Evolutionary conservation across 2,329 filamentous ascomycete genomes (phyloP), one percentile per base, ranked within the genome.

Genomic region (Tympanopsis confertula): DNA sequence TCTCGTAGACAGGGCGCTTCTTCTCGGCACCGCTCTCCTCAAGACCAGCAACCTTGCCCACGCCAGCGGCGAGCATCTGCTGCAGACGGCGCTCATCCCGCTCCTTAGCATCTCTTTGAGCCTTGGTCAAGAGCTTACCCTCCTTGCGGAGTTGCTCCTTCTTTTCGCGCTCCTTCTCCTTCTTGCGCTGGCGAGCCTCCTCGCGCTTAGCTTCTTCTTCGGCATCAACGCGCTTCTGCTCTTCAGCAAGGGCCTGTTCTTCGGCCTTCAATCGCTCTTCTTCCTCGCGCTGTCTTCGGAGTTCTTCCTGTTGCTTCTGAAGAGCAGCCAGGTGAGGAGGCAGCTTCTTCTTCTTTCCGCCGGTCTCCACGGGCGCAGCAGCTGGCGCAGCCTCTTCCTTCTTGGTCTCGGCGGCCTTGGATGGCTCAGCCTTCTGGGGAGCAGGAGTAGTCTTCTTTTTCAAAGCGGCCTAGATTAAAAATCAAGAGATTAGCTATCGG

Each of bases 101-200:
- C 18, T 80, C 78, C 62, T 86, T 86, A 53, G 85, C 82, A 50
- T 88, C 83, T 53, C 79, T 84, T 55, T 93, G 84, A 13, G 85
- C 84, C 61, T 89, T 88, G 46, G 85, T 89, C 51, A 89, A 64
- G 60, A 82, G 89, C 53, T 86, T 89, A 56, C 86, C 86, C 56
- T 87, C 84, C 57, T 83, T 86, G 72, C 89, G 91, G 40, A 86
- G 73, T 62, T 89, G 81, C 54, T 91, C 86, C 42, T 89, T 79
- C 59, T 74, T 85, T 57, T 88, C 82, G 66, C 84, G 89, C 51
- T 93, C 86, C 55, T 76, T 86, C 51, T 86, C 83, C 68, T 89
- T 91, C 69, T 84, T 89, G 32, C 77, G 61, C 2, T 78, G 77
- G 59, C 76, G 85, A 37, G 78, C 76, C 52, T 89, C 86, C 50